A percentile compares a stretch with the other conserved stretches of the same genome.
Conservation (phyloP, 345 rosid species). For the Populus pruinosa region DNA sequence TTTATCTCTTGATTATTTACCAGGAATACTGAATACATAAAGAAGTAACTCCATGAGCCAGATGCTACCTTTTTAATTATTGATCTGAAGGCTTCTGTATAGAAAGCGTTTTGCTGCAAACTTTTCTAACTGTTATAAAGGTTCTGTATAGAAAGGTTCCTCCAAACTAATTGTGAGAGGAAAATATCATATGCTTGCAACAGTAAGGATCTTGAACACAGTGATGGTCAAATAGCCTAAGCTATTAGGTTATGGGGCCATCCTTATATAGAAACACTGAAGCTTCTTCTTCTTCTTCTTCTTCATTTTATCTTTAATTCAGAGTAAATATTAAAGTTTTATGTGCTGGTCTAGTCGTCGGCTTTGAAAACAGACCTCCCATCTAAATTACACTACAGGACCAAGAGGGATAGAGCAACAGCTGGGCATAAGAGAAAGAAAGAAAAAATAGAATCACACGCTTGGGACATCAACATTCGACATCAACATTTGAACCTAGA, state of each 20-base stretch:
- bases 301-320: too few relatives aligned
- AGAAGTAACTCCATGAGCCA: neutral
- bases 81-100: neutral
- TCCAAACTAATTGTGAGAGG: neutral
- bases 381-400: neutral
- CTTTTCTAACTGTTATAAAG: neutral
- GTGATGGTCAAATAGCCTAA: neutral
- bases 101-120: neutral
- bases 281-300: too few relatives aligned
- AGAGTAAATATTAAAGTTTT: neutral
- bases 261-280: neutral
- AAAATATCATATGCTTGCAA: neutral
- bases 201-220: neutral
- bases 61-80: neutral
- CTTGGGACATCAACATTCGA: constrained; percentile 15
- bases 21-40: neutral
- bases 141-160: too few relatives aligned
- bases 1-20: neutral
- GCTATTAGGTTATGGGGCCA: too few relatives aligned
- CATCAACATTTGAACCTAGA: constrained; percentile 13
- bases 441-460: constrained; percentile 11
- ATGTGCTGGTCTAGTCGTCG: neutral
- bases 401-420: neutral
- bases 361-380: too few relatives aligned
- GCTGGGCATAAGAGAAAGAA: neutral